Evolutionary conservation across 129 eudicot genomes (phyloP), one percentile per base, ranked within the genome.

Genomic region (Mikania micrantha): DNA sequence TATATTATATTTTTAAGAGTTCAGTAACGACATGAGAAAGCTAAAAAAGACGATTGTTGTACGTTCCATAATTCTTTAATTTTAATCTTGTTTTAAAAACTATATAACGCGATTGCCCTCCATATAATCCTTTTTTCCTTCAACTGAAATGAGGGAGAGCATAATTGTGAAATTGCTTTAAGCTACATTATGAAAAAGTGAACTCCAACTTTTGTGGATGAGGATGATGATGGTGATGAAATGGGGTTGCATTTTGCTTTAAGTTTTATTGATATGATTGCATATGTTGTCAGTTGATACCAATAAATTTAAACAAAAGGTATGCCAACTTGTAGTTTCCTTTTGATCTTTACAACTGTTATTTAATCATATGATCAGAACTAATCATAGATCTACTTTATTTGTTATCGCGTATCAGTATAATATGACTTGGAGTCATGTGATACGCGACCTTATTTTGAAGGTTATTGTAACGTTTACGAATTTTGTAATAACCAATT

Each of bases 181-280:
- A 64, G 73, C 53, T 74, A 28, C 28, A 74, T 53, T 36, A 65
- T 74, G 72, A 31, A 64, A 73, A 64, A 10, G 42, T 66, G 57
- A 58, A 53, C 16, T 54, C 54, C 74, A 57, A 54, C 66, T 57
- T 41, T 44, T 22, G n/a, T 32, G 69, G 42, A 61, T 48, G n/a
- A n/a, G n/a, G n/a, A n/a, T n/a, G n/a, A n/a, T n/a, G 72, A 53
- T 60, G 63, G 19, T 58, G 62, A 36, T 47, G 12, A 72, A 61
- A 25, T 45, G 73, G n/a, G n/a, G n/a, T 74, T 65, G 50, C 49
- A 65, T 74, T 61, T 65, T 74, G 73, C 78, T 74, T 65, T 66
- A 74, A 74, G 78, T 16, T 65, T 65, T 42, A 32, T 39, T 29
- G 61, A 72, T 35, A 73, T 73, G 64, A 73, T 73, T 19, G 25